phyloP scores from a whole-genome alignment of 345 rosid genomes.

The Brassica rapa region DNA sequence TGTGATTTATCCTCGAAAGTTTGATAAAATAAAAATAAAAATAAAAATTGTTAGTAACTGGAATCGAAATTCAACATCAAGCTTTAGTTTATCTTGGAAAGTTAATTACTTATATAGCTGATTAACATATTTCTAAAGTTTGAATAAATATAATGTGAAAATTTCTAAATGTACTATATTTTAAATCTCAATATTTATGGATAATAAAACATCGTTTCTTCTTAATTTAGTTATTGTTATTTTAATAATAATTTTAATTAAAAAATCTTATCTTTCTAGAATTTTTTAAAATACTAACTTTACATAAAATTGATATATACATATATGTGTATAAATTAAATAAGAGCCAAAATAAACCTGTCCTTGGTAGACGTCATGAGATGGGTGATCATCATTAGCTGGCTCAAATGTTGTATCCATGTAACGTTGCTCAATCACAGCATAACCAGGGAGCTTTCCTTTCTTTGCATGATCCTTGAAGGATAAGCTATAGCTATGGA shows the following conservation, averaged over 20 bases:
- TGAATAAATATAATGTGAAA: neutral
- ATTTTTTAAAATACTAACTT: neutral
- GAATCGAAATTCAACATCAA: neutral
- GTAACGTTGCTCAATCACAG: constrained; percentile 89
- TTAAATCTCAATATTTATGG: neutral
- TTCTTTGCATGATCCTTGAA: constrained; percentile 57
- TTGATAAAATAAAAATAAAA: neutral
- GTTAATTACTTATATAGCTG: neutral
- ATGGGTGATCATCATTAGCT: constrained; percentile 86
- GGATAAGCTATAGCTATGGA: constrained; percentile 49
- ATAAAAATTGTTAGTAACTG: neutral
- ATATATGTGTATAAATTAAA: neutral
- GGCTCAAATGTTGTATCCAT: constrained; percentile 54
- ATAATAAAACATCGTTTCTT: neutral
- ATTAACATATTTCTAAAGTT: neutral
- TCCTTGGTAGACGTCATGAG: constrained; percentile 89
- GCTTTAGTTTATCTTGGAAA: neutral
- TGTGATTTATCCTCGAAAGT: neutral
- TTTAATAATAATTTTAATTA: neutral
- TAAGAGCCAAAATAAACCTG: constrained; percentile 48
- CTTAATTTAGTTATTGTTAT: neutral
- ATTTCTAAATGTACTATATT: neutral
- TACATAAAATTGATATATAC: neutral
- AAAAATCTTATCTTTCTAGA: neutral
- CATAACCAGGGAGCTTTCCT: constrained; percentile 71